These are phyloP conservation scores for Magnaporthales sp. DNA, from an alignment of 2,329 filamentous ascomycete species.

Conservation along the genomic window DNA sequence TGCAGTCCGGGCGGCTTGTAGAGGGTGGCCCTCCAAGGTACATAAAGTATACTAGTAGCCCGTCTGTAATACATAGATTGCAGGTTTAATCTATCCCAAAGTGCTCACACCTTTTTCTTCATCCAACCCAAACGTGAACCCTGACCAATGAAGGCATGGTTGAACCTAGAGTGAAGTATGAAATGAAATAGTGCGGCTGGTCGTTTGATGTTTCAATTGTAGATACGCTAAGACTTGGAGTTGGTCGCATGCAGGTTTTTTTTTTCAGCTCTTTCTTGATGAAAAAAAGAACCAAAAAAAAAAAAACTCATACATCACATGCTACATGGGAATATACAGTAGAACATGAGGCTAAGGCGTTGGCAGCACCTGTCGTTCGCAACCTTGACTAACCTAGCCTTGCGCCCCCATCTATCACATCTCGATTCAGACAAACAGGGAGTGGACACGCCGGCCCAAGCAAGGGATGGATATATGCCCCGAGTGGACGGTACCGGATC, in stretches of 20 bases:
- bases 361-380: neutral
- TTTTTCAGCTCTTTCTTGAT: neutral
- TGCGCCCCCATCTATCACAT: neutral
- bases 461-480: neutral
- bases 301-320: neutral
- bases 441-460: neutral
- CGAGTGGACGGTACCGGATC: neutral
- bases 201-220: neutral
- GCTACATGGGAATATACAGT: neutral
- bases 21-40: neutral
- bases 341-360: neutral
- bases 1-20: neutral
- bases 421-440: neutral
- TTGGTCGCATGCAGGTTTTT: neutral
- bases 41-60: too few species aligned
- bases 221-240: neutral
- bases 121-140: too few species aligned
- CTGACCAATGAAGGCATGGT: neutral
- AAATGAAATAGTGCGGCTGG: neutral
- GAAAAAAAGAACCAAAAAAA: too few species aligned
- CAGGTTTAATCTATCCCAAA: neutral
- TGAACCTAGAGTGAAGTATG: neutral
- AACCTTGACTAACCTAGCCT: neutral
- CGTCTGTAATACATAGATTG: neutral
- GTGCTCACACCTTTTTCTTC: neutral